A percentile compares a stretch with the other conserved stretches of the same genome.
phyloP scores from a whole-genome alignment of 257 asterid genomes.

The Solanum rostratum region DNA sequence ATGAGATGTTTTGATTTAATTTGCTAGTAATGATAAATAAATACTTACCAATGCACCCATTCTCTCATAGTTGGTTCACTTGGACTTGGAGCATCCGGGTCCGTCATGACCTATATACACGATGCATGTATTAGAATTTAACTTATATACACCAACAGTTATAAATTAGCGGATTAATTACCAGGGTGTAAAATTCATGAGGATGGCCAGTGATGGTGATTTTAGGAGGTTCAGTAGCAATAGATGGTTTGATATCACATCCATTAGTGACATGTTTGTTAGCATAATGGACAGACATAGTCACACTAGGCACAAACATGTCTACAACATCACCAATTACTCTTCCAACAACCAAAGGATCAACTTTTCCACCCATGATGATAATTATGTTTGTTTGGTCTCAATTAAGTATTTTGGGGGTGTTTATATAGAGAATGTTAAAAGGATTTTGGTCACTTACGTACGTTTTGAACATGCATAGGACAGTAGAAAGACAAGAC shows the following conservation, averaged over 20 bases:
- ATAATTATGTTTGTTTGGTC: not conserved
- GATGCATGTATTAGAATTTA: not conserved
- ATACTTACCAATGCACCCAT: conserved; percentile 49
- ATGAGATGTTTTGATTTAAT: not conserved
- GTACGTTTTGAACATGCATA: conserved; percentile 36
- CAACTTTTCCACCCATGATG: conserved; percentile 26
- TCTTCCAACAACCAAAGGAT: conserved; percentile 47
- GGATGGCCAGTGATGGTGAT: conserved; percentile 37
- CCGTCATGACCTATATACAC: conserved; percentile 46
- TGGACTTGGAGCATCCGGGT: conserved; percentile 84
- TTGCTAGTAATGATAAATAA: not conserved
- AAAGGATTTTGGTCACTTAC: conserved; percentile 5
- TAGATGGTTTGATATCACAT: conserved; percentile 51
- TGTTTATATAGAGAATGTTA: not conserved
- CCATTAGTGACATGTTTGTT: conserved; percentile 47
- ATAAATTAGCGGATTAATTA: not conserved
- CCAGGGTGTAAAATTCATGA: conserved; percentile 40
- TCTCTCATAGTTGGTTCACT: conserved; percentile 68
- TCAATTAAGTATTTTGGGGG: not conserved
- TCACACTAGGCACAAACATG: conserved; percentile 42
- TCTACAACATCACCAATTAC: conserved; percentile 66
- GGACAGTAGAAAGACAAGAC: conserved; percentile 18
- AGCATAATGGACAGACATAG: conserved; percentile 41
- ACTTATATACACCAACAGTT: not conserved
- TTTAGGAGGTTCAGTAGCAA: conserved; percentile 30